These are phyloP conservation scores for Drosera capensis DNA, from an alignment of 148 eudicot species.

Conservation along the genomic window DNA sequence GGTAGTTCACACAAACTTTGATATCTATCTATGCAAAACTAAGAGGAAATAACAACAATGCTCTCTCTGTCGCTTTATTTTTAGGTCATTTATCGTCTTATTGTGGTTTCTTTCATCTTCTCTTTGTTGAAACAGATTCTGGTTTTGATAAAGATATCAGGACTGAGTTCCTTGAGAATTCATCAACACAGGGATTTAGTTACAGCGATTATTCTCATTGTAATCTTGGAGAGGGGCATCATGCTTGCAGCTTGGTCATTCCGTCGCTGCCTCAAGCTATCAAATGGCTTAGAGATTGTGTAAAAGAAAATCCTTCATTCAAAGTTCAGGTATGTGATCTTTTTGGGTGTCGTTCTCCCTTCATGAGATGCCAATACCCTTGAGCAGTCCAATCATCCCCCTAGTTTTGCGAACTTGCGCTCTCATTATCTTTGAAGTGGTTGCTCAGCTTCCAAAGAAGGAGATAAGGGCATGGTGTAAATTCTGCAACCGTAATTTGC, in stretches of 20 bases:
- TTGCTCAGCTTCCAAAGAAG: too few relatives aligned
- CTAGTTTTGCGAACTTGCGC: too few relatives aligned
- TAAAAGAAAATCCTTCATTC: constrained; percentile 42
- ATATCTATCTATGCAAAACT: neutral
- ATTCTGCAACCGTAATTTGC: too few relatives aligned
- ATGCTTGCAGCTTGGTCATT: constrained; percentile 49
- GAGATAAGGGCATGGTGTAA: too few relatives aligned
- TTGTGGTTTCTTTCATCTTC: neutral
- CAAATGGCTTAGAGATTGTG: constrained; percentile 60
- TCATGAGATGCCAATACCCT: neutral
- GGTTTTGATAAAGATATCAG: neutral
- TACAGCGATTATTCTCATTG: constrained; percentile 15
- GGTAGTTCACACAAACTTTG: neutral
- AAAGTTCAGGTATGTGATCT: constrained; percentile 44
- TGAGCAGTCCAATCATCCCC: neutral
- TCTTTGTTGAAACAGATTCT: neutral
- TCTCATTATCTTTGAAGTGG: too few relatives aligned
- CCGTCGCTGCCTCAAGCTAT: constrained; percentile 58
- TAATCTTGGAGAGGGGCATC: constrained; percentile 14
- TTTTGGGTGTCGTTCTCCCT: neutral
- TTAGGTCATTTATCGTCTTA: neutral
- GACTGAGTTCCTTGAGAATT: constrained; percentile 5
- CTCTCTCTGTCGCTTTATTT: neutral
- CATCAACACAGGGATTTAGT: constrained; percentile 24
- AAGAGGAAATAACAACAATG: neutral